A percentile compares a stretch with the other conserved stretches of the same genome.
Conservation (phyloP, 441 rosid genomes). For the Croton setiger region DNA sequence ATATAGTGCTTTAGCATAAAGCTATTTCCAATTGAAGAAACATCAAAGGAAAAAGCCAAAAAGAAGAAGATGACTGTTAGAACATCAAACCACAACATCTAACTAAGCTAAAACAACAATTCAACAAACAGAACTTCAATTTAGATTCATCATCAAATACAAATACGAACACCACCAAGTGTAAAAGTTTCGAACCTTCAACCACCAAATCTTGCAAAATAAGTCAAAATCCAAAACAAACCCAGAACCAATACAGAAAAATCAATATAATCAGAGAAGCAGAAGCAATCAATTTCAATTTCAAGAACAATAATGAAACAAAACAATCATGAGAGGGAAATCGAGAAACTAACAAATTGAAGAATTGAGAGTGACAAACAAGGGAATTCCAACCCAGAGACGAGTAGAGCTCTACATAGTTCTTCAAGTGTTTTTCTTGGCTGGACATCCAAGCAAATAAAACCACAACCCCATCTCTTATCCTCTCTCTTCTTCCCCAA, state of each 20-base stretch:
- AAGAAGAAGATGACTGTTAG: background rate
- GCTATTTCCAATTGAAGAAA: background rate
- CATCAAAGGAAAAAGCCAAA: no score
- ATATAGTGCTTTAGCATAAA: background rate
- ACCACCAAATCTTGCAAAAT: background rate
- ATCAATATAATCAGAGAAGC: background rate
- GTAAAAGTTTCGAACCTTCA: background rate
- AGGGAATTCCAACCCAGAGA: slow-evolving; percentile 72
- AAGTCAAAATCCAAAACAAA: slow-evolving; percentile 6
- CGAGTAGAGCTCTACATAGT: slow-evolving; percentile 56
- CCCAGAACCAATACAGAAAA: slow-evolving; percentile 5
- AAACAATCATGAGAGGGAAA: background rate
- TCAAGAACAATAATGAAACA: background rate
- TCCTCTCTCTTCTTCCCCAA: slow-evolving; percentile 54
- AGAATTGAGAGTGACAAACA: slow-evolving; percentile 78
- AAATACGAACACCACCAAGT: background rate
- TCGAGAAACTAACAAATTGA: slow-evolving; percentile 50
- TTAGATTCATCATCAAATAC: background rate
- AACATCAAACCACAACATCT: background rate
- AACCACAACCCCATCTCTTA: slow-evolving; percentile 58
- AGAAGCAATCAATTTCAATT: background rate
- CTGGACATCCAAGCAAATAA: slow-evolving; percentile 90
- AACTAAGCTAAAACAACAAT: background rate
- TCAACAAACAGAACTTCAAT: background rate
- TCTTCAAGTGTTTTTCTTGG: slow-evolving; percentile 61